Evolutionary conservation across 2,329 filamentous ascomycete species (phyloP).

Genomic region (Claviceps quebecensis): DNA sequence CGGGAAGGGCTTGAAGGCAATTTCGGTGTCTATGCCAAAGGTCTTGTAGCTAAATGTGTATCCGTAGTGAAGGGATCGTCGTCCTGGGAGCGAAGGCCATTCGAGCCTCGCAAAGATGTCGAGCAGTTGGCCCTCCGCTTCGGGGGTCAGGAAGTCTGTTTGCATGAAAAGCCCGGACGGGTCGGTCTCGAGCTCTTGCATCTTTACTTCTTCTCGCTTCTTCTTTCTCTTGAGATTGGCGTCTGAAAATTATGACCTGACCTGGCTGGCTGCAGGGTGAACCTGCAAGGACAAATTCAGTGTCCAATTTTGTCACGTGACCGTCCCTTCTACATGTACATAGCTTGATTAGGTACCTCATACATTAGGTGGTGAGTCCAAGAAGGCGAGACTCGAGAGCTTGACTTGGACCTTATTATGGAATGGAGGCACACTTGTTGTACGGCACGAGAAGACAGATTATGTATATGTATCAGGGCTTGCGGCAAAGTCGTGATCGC

Average conservation of each 20-base stretch:
- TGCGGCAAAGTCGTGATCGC: too few species aligned
- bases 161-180: conserved; percentile 30
- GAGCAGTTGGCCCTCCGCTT: conserved; percentile 30
- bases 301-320: not conserved
- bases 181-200: conserved; percentile 12
- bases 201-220: conserved; percentile 1
- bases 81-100: conserved; percentile 4
- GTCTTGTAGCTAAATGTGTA: conserved; percentile 46
- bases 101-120: conserved; percentile 7
- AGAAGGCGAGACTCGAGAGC: too few species aligned
- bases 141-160: conserved; percentile 29
- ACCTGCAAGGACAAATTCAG: not conserved
- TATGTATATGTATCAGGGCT: too few species aligned
- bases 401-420: too few species aligned
- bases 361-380: too few species aligned
- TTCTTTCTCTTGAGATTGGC: not conserved
- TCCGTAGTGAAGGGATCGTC: conserved; percentile 29
- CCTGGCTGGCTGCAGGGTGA: not conserved
- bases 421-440: too few species aligned
- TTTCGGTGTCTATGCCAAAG: conserved; percentile 33
- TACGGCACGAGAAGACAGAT: too few species aligned
- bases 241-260: not conserved
- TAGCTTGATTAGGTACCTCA: too few species aligned
- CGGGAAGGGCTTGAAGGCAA: conserved; percentile 35
- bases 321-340: too few species aligned